These are phyloP conservation scores for Verticillium alfalfae DNA, from an alignment of 2,329 filamentous ascomycete genomes.

Conservation along the genomic window DNA sequence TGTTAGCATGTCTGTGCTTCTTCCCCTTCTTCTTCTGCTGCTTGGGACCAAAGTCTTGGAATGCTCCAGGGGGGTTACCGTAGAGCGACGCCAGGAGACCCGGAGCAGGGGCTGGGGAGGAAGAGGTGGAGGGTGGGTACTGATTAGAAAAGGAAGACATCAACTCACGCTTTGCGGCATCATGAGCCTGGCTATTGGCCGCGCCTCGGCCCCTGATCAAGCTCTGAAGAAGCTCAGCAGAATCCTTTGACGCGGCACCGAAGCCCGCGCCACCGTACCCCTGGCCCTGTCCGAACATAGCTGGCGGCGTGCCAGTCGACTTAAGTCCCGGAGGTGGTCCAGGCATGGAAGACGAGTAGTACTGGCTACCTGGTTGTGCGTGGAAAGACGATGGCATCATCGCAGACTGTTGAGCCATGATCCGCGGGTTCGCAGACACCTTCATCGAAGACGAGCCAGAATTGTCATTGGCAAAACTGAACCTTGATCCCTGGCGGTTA, in stretches of 20 bases:
- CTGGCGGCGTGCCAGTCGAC: slow-evolving; percentile 88
- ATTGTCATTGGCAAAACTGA: slow-evolving; percentile 78
- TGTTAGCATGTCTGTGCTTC: slow-evolving; percentile 99
- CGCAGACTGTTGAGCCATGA: slow-evolving; percentile 80
- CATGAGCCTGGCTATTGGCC: slow-evolving; percentile 67
- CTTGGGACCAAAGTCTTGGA: slow-evolving; percentile 90
- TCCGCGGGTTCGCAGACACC: slow-evolving; percentile 69
- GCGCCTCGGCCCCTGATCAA: slow-evolving; percentile 67
- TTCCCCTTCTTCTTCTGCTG: slow-evolving; percentile 99
- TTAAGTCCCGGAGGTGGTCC: slow-evolving; percentile 93
- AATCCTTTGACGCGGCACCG: slow-evolving; percentile 64
- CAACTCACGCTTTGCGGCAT: slow-evolving; percentile 97
- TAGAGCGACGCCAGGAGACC: slow-evolving; percentile 89
- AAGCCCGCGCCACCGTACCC: slow-evolving; percentile 69
- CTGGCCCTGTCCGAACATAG: slow-evolving; percentile 89
- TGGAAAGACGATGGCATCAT: slow-evolving; percentile 72
- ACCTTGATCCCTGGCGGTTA: slow-evolving; percentile 77
- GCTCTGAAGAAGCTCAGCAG: slow-evolving; percentile 72
- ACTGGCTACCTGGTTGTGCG: slow-evolving; percentile 59
- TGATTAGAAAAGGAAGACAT: slow-evolving; percentile 87
- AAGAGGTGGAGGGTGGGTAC: slow-evolving; percentile 75
- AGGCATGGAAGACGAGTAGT: slow-evolving; percentile 80
- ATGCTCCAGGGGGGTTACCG: slow-evolving; percentile 76
- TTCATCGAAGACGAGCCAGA: slow-evolving; percentile 63
- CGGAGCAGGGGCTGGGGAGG: slow-evolving; percentile 82